A percentile compares a stretch with the other conserved stretches of the same genome.
Conservation (phyloP, 2,329 filamentous ascomycete genomes). For the Aspergillus vadensis region DNA sequence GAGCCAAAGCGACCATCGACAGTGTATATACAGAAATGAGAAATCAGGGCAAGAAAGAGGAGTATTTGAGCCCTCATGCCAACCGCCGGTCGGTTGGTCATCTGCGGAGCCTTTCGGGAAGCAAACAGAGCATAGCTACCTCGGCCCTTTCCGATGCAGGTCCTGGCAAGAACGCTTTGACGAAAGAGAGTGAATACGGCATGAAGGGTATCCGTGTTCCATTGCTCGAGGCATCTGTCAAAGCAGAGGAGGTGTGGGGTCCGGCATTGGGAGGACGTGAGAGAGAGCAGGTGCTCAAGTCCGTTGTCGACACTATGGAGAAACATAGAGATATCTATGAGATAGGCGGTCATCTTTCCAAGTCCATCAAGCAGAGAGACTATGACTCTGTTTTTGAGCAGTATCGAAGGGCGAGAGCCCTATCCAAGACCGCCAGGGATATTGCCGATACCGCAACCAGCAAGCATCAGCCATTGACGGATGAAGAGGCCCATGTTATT, state of each 20-base stretch:
- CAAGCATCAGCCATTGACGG: slow-evolving; percentile 61
- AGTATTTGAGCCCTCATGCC: slow-evolving; percentile 41
- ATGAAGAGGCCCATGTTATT: slow-evolving; percentile 81
- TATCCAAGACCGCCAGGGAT: slow-evolving; percentile 74
- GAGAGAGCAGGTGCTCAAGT: slow-evolving; percentile 83
- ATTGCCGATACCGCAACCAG: slow-evolving; percentile 62
- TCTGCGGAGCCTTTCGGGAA: slow-evolving; percentile 58
- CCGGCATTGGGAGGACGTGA: slow-evolving; percentile 88
- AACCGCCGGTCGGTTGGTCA: slow-evolving; percentile 66
- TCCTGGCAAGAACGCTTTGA: slow-evolving; percentile 82
- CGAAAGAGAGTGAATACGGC: slow-evolving; percentile 91
- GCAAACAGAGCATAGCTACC: slow-evolving; percentile 44
- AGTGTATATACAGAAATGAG: slow-evolving; percentile 98
- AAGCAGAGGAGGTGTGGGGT: slow-evolving; percentile 97
- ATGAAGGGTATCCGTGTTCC: slow-evolving; percentile 85
- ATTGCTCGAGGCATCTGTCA: slow-evolving; percentile 84
- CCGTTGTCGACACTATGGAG: slow-evolving; percentile 73
- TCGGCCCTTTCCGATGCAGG: slow-evolving; percentile 48
- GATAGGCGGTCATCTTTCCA: slow-evolving; percentile 72
- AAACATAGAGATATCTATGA: slow-evolving; percentile 81
- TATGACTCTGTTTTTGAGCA: slow-evolving; percentile 86
- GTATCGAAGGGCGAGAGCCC: slow-evolving; percentile 78
- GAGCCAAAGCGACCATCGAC: slow-evolving; percentile 96
- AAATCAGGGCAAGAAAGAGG: slow-evolving; percentile 63
- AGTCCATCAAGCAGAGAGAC: slow-evolving; percentile 87